These are phyloP conservation scores for Talaromyces piceae DNA, from an alignment of 2,329 filamentous ascomycete species.

Conservation along the genomic window DNA sequence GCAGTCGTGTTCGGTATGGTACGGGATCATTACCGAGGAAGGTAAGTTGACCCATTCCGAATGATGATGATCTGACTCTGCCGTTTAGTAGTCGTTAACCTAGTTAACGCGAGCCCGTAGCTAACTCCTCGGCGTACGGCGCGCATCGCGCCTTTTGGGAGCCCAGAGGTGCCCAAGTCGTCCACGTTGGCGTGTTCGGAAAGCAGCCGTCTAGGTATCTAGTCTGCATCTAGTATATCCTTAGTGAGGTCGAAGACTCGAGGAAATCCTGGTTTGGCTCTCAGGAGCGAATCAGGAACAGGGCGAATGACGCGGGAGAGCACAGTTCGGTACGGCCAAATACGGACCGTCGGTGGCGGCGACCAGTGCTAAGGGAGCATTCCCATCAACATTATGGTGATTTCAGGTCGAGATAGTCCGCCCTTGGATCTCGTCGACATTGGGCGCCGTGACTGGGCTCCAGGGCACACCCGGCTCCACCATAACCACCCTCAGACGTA, in stretches of 20 bases:
- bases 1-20: neutral
- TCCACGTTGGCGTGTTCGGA: too few species aligned
- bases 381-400: too few species aligned
- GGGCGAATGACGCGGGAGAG: neutral
- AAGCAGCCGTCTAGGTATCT: too few species aligned
- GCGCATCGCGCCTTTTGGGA: too few species aligned
- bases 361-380: too few species aligned
- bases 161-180: too few species aligned
- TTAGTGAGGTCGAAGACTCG: neutral
- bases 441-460: neutral
- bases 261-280: neutral
- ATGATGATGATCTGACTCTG: neutral
- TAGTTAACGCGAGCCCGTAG: too few species aligned
- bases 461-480: neutral
- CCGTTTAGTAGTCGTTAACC: too few species aligned
- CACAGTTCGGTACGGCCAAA: too few species aligned
- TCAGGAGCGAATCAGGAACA: neutral
- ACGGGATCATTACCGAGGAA: neutral
- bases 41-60: neutral
- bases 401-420: too few species aligned
- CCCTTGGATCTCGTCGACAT: neutral
- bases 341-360: neutral
- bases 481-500: neutral
- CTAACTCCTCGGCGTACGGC: too few species aligned
- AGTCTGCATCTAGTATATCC: neutral